These are phyloP conservation scores for Lycium barbarum DNA, from an alignment of 257 asterid species.

Conservation along the genomic window DNA sequence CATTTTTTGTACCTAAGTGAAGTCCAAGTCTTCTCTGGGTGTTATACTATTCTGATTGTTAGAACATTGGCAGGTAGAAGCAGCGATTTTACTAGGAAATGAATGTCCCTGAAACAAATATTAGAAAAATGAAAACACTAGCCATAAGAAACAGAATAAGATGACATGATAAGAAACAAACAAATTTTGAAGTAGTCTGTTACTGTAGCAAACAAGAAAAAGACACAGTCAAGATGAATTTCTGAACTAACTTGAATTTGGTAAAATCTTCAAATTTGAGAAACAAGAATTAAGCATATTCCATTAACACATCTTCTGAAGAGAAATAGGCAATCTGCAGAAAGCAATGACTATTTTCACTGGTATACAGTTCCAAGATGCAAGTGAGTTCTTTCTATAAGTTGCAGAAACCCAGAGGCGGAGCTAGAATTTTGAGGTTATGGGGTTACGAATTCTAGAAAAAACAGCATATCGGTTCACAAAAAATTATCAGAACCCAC, in stretches of 20 bases:
- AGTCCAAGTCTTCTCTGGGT: background rate
- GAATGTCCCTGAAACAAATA: background rate
- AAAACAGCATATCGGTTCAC: no score
- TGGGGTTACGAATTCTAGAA: no score
- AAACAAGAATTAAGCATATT: background rate
- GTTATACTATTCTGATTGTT: background rate
- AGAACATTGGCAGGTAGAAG: background rate
- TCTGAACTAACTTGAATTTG: background rate
- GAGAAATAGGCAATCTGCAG: background rate
- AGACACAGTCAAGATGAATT: background rate
- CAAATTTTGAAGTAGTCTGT: no score
- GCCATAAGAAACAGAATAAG: background rate
- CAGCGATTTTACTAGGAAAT: background rate
- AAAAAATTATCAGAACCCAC: no score
- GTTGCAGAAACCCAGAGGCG: no score
- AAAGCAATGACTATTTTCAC: background rate
- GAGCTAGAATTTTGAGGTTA: no score
- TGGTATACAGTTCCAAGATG: background rate
- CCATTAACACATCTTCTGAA: background rate
- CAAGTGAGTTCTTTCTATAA: background rate
- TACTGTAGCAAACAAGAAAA: no score
- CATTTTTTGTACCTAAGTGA: constrained; percentile 42
- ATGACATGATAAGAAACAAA: background rate
- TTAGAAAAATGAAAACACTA: background rate
- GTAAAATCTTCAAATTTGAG: background rate